These are phyloP conservation scores for Fusarium tanahbumbuense DNA, from an alignment of 2,329 filamentous ascomycete genomes.

Conservation along the genomic window DNA sequence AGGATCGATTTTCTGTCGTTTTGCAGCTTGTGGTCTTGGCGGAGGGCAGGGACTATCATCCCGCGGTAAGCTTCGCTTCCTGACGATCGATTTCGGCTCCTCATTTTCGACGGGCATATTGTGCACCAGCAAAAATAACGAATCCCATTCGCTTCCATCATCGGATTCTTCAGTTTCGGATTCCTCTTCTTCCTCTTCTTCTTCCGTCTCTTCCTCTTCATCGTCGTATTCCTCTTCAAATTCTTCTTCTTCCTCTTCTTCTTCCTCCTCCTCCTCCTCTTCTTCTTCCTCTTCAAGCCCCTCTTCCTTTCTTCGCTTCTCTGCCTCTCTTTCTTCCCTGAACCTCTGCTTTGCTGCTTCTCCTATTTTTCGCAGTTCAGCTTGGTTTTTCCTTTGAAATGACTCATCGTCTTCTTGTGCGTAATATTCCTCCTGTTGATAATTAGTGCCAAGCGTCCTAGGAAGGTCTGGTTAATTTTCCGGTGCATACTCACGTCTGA, in stretches of 20 bases:
- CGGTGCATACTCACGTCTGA: constrained; percentile 30
- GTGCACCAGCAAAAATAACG: constrained; percentile 12
- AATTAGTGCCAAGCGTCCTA: constrained; percentile 14
- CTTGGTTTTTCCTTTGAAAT: not conserved
- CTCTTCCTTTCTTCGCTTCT: not conserved
- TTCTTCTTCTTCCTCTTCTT: not conserved
- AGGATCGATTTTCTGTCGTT: not conserved
- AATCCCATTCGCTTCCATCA: constrained; percentile 14
- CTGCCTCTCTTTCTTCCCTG: not conserved
- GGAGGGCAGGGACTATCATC: constrained; percentile 17
- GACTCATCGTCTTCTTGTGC: constrained; percentile 18
- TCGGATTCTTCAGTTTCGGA: constrained; percentile 14
- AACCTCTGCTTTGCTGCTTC: not conserved
- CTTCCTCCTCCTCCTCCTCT: not conserved
- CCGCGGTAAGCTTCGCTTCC: constrained; percentile 29
- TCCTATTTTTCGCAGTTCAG: not conserved
- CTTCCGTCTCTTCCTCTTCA: constrained; percentile 16
- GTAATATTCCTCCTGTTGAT: constrained; percentile 36
- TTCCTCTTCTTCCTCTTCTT: not conserved
- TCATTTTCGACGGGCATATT: constrained; percentile 19
- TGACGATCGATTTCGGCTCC: constrained; percentile 8
- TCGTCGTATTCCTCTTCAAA: constrained; percentile 19
- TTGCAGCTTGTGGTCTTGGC: not conserved
- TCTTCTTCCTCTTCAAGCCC: constrained; percentile 1
- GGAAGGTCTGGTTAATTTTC: not conserved